phyloP scores from a whole-genome alignment of 2,329 filamentous ascomycete species.

The Colletotrichum nymphaeae region DNA sequence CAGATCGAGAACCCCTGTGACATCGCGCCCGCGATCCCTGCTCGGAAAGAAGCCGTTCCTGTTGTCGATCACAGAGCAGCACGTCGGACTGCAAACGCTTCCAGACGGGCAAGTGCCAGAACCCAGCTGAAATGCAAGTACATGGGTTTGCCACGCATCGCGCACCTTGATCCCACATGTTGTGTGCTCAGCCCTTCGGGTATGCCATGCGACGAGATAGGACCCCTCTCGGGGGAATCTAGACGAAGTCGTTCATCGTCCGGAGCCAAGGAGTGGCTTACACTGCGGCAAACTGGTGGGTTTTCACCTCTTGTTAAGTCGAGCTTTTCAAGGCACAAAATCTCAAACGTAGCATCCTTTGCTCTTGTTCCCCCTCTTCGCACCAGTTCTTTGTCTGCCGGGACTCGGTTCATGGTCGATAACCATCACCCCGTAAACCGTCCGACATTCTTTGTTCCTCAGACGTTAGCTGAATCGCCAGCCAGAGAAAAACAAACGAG shows the following conservation, averaged over 20 bases:
- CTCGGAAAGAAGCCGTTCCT: not conserved
- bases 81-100: not conserved
- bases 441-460: constrained; percentile 21
- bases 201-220: not conserved
- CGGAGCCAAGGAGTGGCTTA: not conserved
- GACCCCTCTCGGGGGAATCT: not conserved
- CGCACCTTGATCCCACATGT: not conserved
- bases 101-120: not conserved
- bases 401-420: not conserved
- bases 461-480: not conserved
- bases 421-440: constrained; percentile 8
- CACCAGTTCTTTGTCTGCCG: constrained; percentile 19
- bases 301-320: not conserved
- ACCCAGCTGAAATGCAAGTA: constrained; percentile 7
- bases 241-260: not conserved
- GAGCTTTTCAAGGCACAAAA: not conserved
- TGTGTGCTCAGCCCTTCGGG: not conserved
- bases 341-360: constrained; percentile 23
- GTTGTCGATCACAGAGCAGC: not conserved
- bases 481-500: not conserved
- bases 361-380: not conserved
- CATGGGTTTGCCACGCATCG: constrained; percentile 4
- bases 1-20: not conserved
- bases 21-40: not conserved
- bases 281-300: not conserved